phyloP scores from a whole-genome alignment of 2,329 filamentous ascomycete species.

The Beauveria bassiana region DNA sequence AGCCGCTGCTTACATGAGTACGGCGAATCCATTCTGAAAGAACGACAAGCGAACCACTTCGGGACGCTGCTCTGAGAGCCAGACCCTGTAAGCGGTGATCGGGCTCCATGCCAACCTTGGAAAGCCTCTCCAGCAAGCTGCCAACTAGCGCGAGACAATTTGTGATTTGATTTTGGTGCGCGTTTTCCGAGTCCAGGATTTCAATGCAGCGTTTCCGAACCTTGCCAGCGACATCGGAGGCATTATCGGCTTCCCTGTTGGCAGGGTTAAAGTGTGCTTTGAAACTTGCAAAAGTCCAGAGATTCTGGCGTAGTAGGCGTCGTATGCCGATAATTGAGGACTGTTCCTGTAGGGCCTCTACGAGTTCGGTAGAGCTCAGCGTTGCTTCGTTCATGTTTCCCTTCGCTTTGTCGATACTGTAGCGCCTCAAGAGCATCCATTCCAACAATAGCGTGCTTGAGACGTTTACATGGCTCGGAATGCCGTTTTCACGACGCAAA shows the following conservation, averaged over 20 bases:
- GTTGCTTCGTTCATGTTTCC: constrained; percentile 1
- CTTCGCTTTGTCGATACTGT: neutral
- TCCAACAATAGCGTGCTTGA: constrained; percentile 26
- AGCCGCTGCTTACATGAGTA: neutral
- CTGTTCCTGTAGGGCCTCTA: constrained; percentile 17
- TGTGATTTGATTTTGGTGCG: neutral
- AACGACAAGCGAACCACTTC: neutral
- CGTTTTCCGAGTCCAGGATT: neutral
- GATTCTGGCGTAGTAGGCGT: constrained; percentile 22
- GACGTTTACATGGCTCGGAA: constrained; percentile 20
- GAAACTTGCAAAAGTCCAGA: constrained; percentile 12
- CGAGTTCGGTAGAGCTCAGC: constrained; percentile 6
- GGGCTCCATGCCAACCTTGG: neutral
- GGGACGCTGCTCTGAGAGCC: neutral
- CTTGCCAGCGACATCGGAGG: neutral
- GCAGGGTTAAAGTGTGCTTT: neutral
- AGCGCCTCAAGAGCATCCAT: constrained; percentile 28
- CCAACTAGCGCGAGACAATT: constrained; percentile 4
- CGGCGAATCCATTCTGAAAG: constrained; percentile 9
- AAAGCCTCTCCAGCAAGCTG: neutral
- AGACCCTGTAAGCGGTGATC: constrained; percentile 4
- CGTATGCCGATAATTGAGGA: constrained; percentile 22
- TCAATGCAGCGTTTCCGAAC: neutral
- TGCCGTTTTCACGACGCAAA: constrained; percentile 22
- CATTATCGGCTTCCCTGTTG: neutral